phyloP scores from a whole-genome alignment of 495 filamentous ascomycete species.

The Talaromyces liani region DNA sequence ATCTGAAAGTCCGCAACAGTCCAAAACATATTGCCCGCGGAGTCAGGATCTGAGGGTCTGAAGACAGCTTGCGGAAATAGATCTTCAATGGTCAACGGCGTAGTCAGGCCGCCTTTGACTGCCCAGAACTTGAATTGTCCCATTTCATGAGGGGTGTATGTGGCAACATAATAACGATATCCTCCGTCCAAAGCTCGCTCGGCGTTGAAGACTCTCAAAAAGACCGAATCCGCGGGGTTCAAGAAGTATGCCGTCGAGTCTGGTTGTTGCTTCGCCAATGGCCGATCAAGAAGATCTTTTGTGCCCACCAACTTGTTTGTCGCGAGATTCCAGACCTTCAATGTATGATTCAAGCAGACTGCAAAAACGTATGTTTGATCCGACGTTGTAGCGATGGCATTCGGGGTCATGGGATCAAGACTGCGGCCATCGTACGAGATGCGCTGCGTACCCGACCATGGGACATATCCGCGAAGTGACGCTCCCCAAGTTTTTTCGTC shows the following conservation, averaged over 20 bases:
- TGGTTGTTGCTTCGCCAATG: slow-evolving; percentile 40
- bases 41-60: slow-evolving; percentile 58
- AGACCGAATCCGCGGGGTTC: slow-evolving; percentile 61
- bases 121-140: slow-evolving; percentile 97
- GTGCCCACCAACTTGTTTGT: slow-evolving; percentile 64
- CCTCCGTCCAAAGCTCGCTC: slow-evolving; percentile 43
- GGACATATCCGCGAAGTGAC: slow-evolving; percentile 62
- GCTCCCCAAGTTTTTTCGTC: slow-evolving; percentile 72
- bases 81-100: slow-evolving; percentile 59
- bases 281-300: slow-evolving; percentile 60
- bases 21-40: slow-evolving; percentile 73
- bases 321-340: slow-evolving; percentile 78
- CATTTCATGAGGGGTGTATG: slow-evolving; percentile 78
- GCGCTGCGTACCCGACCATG: slow-evolving; percentile 58
- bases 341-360: slow-evolving; percentile 74
- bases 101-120: slow-evolving; percentile 54
- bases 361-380: slow-evolving; percentile 70
- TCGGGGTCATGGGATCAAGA: slow-evolving; percentile 57
- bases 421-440: slow-evolving; percentile 57
- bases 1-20: slow-evolving; percentile 78
- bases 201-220: slow-evolving; percentile 65
- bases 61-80: slow-evolving; percentile 55
- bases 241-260: slow-evolving; percentile 64
- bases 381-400: slow-evolving; percentile 56
- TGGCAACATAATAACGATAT: slow-evolving; percentile 66